Conservation (phyloP, 495 filamentous ascomycete species). For the Penicillium malachiteum region DNA sequence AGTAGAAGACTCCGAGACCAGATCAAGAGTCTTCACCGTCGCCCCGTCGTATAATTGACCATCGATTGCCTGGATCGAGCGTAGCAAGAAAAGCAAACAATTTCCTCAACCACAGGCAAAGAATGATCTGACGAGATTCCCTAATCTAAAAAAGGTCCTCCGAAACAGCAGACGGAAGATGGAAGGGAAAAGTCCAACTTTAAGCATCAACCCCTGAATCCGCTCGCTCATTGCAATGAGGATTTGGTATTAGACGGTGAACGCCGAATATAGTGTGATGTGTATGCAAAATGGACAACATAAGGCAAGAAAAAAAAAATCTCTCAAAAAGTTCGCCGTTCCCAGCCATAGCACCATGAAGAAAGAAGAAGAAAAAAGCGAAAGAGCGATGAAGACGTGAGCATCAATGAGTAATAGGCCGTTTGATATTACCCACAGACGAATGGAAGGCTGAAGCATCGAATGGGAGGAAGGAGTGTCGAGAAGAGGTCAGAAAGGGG, state of each 20-base stretch:
- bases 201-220: neutral
- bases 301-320: slow-evolving; percentile 25
- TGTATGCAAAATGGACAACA: slow-evolving; percentile 22
- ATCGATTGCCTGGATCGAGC: neutral
- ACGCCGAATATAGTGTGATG: slow-evolving; percentile 31
- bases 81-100: neutral
- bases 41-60: neutral
- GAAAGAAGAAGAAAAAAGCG: slow-evolving; percentile 20
- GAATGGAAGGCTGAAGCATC: slow-evolving; percentile 25
- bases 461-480: slow-evolving; percentile 22
- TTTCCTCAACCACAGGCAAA: neutral
- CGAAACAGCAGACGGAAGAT: neutral
- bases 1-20: neutral
- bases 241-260: slow-evolving; percentile 42
- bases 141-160: neutral
- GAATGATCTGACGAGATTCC: neutral
- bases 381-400: slow-evolving; percentile 28
- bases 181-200: neutral
- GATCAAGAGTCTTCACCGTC: slow-evolving; percentile 3
- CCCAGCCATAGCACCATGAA: slow-evolving; percentile 49
- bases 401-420: slow-evolving; percentile 35
- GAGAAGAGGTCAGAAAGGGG: slow-evolving; percentile 8
- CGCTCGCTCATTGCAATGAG: slow-evolving; percentile 14
- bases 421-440: slow-evolving; percentile 22
- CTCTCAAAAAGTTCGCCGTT: slow-evolving; percentile 40